Evolutionary conservation across 106 monocot species (phyloP).

Genomic region (Phalaenopsis equestris): DNA sequence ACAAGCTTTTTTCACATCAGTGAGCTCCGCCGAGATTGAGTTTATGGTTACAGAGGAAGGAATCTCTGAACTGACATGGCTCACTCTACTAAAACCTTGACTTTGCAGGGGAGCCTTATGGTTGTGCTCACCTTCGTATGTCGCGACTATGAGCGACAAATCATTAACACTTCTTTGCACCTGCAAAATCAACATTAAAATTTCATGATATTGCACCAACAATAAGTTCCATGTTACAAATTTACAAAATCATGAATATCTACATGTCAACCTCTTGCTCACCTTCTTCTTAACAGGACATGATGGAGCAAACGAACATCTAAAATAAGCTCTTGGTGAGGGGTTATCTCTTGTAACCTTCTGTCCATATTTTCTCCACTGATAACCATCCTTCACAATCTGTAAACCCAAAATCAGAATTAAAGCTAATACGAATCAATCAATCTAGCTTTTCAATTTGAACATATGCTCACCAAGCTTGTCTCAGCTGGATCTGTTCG

Average conservation of each 20-base stretch:
- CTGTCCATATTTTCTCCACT: conserved; percentile 30
- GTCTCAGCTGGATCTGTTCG: conserved; percentile 5
- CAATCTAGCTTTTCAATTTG: not conserved
- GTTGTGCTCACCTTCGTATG: conserved; percentile 26
- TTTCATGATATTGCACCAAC: too few relatives aligned
- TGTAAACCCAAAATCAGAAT: not conserved
- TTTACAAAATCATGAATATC: too few relatives aligned
- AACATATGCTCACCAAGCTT: not conserved
- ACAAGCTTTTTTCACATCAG: not conserved
- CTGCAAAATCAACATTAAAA: not conserved
- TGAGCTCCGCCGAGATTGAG: too few relatives aligned
- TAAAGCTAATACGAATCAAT: not conserved
- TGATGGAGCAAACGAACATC: conserved; percentile 20
- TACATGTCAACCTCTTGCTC: not conserved
- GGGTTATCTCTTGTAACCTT: conserved; percentile 26
- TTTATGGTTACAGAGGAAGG: too few relatives aligned
- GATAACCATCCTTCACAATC: conserved; percentile 24
- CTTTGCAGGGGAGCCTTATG: not conserved
- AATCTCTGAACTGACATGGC: too few relatives aligned
- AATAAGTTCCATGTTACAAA: too few relatives aligned
- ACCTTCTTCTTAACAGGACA: conserved; percentile 28
- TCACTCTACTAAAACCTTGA: not conserved
- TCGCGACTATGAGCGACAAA: conserved; percentile 16
- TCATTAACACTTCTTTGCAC: conserved; percentile 23
- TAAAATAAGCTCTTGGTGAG: conserved; percentile 20